These are phyloP conservation scores for Sisymbrium irio DNA, from an alignment of 345 rosid species.

Conservation along the genomic window DNA sequence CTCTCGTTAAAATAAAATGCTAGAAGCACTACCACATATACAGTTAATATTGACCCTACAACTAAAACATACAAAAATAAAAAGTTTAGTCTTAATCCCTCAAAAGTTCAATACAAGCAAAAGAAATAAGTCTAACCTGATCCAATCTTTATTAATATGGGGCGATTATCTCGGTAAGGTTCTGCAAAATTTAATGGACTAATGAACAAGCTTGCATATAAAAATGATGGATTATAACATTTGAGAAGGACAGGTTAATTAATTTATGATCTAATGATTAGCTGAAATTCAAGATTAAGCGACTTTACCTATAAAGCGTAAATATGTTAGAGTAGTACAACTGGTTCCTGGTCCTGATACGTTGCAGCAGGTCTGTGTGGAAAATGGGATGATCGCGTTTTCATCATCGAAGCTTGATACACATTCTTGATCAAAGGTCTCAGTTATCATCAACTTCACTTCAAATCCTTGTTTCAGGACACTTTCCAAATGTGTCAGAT, in stretches of 20 bases:
- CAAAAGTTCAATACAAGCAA: background rate
- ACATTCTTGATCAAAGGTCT: background rate
- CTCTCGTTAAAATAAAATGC: background rate
- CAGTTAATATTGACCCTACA: background rate
- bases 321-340: too few species aligned
- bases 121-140: too few species aligned
- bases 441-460: slow-evolving; percentile 24
- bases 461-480: slow-evolving; percentile 27
- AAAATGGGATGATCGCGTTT: too few species aligned
- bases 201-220: too few species aligned
- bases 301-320: too few species aligned
- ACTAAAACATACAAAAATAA: background rate
- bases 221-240: too few species aligned
- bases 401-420: background rate
- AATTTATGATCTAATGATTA: background rate
- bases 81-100: background rate
- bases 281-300: too few species aligned
- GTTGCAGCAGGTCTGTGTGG: slow-evolving; percentile 7
- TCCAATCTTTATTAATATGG: background rate
- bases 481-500: background rate
- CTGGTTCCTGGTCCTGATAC: background rate
- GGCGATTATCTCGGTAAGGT: background rate
- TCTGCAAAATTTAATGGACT: background rate
- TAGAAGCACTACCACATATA: background rate
- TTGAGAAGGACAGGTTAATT: background rate